Evolutionary conservation across 495 filamentous ascomycete species (phyloP).

Genomic region (Trichoderma gamsii): DNA sequence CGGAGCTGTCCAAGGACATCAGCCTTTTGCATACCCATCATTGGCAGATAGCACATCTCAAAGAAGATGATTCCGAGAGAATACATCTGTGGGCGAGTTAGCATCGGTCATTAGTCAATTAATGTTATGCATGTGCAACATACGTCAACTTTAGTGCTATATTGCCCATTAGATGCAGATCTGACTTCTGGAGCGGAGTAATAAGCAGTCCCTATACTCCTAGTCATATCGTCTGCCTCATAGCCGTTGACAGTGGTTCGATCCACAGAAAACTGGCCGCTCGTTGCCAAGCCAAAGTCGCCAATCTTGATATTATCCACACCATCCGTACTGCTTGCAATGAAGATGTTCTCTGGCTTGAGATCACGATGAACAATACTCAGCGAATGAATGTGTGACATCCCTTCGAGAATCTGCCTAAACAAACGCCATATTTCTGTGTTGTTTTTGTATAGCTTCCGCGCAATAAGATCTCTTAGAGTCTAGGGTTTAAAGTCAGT

Average conservation of each 20-base stretch:
- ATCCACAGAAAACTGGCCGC: constrained; percentile 62
- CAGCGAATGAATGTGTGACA: constrained; percentile 82
- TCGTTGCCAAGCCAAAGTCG: constrained; percentile 92
- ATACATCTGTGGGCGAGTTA: constrained; percentile 61
- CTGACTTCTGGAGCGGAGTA: constrained; percentile 93
- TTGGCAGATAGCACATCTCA: constrained; percentile 85
- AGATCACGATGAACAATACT: constrained; percentile 95
- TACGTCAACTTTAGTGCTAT: constrained; percentile 90
- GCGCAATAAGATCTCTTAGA: constrained; percentile 80
- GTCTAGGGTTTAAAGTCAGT: constrained; percentile 46
- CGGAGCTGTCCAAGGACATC: constrained; percentile 65
- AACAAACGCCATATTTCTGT: constrained; percentile 86
- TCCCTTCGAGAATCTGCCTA: constrained; percentile 83
- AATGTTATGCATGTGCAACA: constrained; percentile 31
- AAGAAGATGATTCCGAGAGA: constrained; percentile 97
- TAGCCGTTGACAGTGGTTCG: constrained; percentile 59
- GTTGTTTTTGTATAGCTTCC: constrained; percentile 61
- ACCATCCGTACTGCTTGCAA: constrained; percentile 56
- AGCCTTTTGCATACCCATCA: constrained; percentile 83
- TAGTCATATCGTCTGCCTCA: constrained; percentile 54
- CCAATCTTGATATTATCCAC: constrained; percentile 88
- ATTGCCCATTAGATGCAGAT: constrained; percentile 62
- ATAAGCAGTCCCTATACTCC: constrained; percentile 87
- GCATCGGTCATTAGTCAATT: not conserved
- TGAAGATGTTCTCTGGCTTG: constrained; percentile 98